phyloP scores from a whole-genome alignment of 768 basidiomycete species.

The Ramaria sp. region DNA sequence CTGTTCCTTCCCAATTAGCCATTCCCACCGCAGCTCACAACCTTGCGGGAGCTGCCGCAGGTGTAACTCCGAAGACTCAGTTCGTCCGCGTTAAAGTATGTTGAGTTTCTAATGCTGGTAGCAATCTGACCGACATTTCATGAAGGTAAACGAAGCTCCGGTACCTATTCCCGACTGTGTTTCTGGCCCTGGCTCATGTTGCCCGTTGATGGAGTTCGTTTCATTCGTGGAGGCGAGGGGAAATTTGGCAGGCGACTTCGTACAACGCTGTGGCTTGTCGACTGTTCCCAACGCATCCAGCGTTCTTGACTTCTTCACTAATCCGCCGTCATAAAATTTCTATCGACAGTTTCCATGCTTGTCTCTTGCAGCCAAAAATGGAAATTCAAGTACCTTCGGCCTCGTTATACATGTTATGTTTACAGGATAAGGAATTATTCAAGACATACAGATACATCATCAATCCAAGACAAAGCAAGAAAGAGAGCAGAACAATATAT shows the following conservation, averaged over 20 bases:
- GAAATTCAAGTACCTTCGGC: no score
- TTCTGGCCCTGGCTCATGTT: conserved; percentile 29
- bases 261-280: conserved; percentile 25
- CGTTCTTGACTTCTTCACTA: conserved; percentile 15
- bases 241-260: conserved; percentile 26
- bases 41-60: conserved; percentile 10
- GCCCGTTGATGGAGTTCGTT: conserved; percentile 26
- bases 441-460: no score
- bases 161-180: conserved; percentile 30
- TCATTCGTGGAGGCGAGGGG: conserved; percentile 21
- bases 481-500: no score
- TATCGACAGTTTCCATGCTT: no score
- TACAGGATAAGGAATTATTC: no score
- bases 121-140: background rate
- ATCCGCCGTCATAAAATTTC: background rate
- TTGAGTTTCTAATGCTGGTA: background rate
- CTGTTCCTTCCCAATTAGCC: conserved; percentile 9
- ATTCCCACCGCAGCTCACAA: conserved; percentile 13
- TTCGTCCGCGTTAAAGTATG: conserved; percentile 28
- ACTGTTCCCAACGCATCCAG: conserved; percentile 15
- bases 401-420: no score
- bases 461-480: no score
- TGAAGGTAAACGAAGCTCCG: conserved; percentile 30
- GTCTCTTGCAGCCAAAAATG: no score
- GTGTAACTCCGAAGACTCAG: conserved; percentile 4